Conservation (phyloP, 1,139 yeast species). For the Debaryomyces psychrophilus region DNA sequence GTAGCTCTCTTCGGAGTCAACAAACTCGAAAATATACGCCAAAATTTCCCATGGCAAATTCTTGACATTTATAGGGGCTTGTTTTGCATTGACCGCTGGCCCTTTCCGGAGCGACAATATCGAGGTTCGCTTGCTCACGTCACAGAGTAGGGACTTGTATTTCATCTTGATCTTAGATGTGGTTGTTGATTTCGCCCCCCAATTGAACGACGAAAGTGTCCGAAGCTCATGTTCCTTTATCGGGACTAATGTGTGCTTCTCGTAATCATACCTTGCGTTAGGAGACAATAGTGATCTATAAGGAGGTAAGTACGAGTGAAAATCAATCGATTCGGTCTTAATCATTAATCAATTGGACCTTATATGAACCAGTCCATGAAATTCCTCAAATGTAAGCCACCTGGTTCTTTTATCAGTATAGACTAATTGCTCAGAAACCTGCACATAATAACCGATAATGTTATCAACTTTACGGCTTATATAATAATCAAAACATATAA, state of each 20-base stretch:
- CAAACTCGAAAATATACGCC: slow-evolving; percentile 34
- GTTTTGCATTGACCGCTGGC: neutral
- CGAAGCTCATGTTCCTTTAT: slow-evolving; percentile 37
- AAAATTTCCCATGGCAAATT: slow-evolving; percentile 41
- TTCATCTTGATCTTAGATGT: slow-evolving; percentile 39
- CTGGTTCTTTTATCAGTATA: slow-evolving; percentile 3
- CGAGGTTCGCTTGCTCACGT: slow-evolving; percentile 38
- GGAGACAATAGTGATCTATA: slow-evolving; percentile 49
- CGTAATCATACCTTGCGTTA: slow-evolving; percentile 46
- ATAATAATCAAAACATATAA: neutral
- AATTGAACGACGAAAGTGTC: neutral
- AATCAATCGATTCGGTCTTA: slow-evolving; percentile 26
- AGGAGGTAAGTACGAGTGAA: slow-evolving; percentile 43
- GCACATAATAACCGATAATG: neutral
- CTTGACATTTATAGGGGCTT: slow-evolving; percentile 22
- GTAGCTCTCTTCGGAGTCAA: slow-evolving; percentile 31
- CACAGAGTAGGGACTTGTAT: slow-evolving; percentile 45
- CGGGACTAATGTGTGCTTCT: slow-evolving; percentile 44
- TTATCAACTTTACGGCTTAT: neutral
- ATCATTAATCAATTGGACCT: slow-evolving; percentile 9
- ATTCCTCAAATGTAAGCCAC: neutral
- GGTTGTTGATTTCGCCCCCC: slow-evolving; percentile 1
- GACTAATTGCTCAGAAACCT: slow-evolving; percentile 1
- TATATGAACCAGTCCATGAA: neutral
- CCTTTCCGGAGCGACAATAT: slow-evolving; percentile 19